Evolutionary conservation across 2,329 filamentous ascomycete species (phyloP).

Genomic region (Mycosphaerelloides madeirae): DNA sequence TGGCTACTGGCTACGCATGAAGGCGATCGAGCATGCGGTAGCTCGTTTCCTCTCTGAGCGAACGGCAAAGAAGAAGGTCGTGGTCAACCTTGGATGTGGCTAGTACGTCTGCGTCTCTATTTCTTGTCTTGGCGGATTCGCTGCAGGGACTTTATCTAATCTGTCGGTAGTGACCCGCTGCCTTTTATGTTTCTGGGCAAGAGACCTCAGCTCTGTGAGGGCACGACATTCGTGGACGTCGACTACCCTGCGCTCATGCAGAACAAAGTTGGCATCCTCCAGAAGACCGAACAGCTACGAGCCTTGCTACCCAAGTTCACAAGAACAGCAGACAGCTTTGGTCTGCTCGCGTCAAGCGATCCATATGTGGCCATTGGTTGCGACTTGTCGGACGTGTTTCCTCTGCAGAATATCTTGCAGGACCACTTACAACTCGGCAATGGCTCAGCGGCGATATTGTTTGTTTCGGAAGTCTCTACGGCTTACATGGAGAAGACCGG

Average conservation of each 20-base stretch:
- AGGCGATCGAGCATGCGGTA: constrained; percentile 71
- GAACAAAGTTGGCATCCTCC: constrained; percentile 66
- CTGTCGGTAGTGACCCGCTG: constrained; percentile 65
- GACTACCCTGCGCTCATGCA: constrained; percentile 78
- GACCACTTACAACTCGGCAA: constrained; percentile 54
- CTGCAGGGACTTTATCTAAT: constrained; percentile 14
- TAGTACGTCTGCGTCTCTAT: constrained; percentile 54
- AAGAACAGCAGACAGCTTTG: constrained; percentile 34
- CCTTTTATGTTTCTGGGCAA: constrained; percentile 76
- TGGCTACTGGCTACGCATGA: constrained; percentile 81
- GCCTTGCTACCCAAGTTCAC: constrained; percentile 41
- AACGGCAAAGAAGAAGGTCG: constrained; percentile 58
- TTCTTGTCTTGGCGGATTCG: constrained; percentile 5
- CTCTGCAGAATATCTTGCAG: constrained; percentile 57
- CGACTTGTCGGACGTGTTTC: constrained; percentile 65
- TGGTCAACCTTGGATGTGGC: constrained; percentile 84
- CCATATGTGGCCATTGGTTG: constrained; percentile 77
- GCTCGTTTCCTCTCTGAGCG: constrained; percentile 63
- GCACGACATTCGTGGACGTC: constrained; percentile 72
- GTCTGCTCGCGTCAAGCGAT: constrained; percentile 59
- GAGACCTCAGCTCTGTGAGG: constrained; percentile 55
- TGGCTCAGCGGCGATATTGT: constrained; percentile 59
- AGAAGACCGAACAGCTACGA: constrained; percentile 57
- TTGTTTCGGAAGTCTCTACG: constrained; percentile 83
- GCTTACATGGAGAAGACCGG: constrained; percentile 78